These are phyloP conservation scores for Diaporthe citrichinensis DNA, from an alignment of 2,329 filamentous ascomycete genomes.

Conservation along the genomic window DNA sequence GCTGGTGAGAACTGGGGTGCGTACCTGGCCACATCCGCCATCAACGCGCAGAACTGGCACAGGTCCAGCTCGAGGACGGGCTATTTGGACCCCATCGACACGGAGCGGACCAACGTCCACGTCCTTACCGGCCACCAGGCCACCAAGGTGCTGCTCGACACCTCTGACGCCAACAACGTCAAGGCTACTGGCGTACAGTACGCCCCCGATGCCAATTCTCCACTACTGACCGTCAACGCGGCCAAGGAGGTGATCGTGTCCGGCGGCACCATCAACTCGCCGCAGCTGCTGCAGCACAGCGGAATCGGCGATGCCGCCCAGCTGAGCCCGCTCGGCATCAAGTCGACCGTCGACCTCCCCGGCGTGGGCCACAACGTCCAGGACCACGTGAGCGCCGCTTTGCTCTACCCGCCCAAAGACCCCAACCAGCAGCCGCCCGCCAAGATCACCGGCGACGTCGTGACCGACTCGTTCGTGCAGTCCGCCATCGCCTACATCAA, in stretches of 20 bases:
- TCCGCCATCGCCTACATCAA: conserved; percentile 36
- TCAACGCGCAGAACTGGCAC: conserved; percentile 31
- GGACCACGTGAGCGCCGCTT: conserved; percentile 32
- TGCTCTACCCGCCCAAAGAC: conserved; percentile 7
- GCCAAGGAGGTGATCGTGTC: conserved; percentile 34
- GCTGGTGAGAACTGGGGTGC: conserved; percentile 30
- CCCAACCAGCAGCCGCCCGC: conserved; percentile 1
- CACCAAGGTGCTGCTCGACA: conserved; percentile 31
- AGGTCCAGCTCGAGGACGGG: conserved; percentile 36
- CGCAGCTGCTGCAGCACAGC: conserved; percentile 34
- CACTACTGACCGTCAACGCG: conserved; percentile 30
- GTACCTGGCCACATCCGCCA: conserved; percentile 27
- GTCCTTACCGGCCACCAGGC: conserved; percentile 30
- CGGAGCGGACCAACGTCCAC: conserved; percentile 27
- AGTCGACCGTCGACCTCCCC: conserved; percentile 26
- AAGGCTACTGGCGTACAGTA: conserved; percentile 35
- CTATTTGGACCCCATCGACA: conserved; percentile 30
- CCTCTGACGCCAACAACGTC: conserved; percentile 3
- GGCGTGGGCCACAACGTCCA: conserved; percentile 37
- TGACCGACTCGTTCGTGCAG: conserved; percentile 33
- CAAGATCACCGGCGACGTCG: conserved; percentile 16
- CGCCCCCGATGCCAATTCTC: not conserved
- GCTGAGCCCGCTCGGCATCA: conserved; percentile 26
- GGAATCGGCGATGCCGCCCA: conserved; percentile 32
- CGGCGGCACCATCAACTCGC: conserved; percentile 33